Percentiles rank a stretch among this genome's conserved stretches.
These are phyloP conservation scores for Aspergillus spinulosporus DNA, from an alignment of 2,329 filamentous ascomycete species.

Conservation along the genomic window DNA sequence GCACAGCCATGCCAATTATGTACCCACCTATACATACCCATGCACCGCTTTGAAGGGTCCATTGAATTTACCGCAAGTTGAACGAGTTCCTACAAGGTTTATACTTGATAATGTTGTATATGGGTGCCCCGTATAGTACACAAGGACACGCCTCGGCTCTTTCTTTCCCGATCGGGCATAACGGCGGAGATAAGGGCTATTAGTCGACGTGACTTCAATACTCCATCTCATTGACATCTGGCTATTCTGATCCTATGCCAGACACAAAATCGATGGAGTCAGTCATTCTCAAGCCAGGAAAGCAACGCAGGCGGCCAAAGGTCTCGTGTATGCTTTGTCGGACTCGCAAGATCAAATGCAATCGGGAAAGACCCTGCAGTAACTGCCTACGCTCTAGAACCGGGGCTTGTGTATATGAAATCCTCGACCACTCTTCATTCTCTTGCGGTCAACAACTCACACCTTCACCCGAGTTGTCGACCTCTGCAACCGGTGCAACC, in stretches of 20 bases:
- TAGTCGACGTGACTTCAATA: background rate
- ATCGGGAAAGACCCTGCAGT: conserved; percentile 3
- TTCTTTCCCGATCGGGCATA: background rate
- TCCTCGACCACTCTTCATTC: background rate
- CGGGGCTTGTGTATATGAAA: background rate
- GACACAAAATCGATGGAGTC: background rate
- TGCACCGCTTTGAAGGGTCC: no score
- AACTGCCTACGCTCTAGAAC: conserved; percentile 2
- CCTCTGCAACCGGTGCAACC: background rate
- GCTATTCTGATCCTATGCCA: background rate
- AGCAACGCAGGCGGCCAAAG: background rate
- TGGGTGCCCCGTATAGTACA: no score
- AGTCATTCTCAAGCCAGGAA: background rate
- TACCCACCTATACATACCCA: no score
- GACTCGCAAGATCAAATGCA: conserved; percentile 1
- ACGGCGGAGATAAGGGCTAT: background rate
- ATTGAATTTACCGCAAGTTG: no score
- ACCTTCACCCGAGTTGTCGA: background rate
- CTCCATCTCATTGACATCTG: background rate
- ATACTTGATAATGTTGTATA: no score
- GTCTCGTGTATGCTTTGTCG: conserved; percentile 4
- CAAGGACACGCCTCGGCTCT: background rate
- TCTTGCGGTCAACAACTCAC: background rate
- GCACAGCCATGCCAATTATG: no score
- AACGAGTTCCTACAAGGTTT: no score